Conservation (phyloP, 139 green algal species). For the Picochlorum sp. region DNA sequence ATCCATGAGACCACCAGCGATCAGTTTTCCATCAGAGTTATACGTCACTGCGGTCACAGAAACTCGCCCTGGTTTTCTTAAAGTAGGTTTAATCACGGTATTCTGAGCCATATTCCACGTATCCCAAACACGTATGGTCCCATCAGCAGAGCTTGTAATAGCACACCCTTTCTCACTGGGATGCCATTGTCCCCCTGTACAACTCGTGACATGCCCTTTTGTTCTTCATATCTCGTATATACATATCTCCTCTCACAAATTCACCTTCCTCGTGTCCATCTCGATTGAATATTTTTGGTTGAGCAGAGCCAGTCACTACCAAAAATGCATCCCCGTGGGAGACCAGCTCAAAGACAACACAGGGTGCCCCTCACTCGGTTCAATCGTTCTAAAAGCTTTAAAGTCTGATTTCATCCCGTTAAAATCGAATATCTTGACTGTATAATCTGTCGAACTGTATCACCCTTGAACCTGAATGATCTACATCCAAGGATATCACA, state of each 20-base stretch:
- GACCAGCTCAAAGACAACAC: constrained; percentile 56
- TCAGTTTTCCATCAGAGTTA: constrained; percentile 54
- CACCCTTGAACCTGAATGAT: constrained; percentile 63
- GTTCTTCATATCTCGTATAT: constrained; percentile 88
- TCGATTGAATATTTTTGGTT: constrained; percentile 70
- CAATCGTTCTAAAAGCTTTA: constrained; percentile 61
- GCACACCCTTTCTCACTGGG: constrained; percentile 69
- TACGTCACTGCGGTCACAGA: constrained; percentile 68
- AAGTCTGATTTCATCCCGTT: constrained; percentile 84
- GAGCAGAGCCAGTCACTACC: constrained; percentile 54
- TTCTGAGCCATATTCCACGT: constrained; percentile 66
- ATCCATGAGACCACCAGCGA: constrained; percentile 78
- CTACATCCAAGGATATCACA: constrained; percentile 65
- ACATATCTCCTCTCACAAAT: constrained; percentile 89
- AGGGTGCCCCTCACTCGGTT: constrained; percentile 70
- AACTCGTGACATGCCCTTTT: constrained; percentile 78
- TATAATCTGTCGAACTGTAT: constrained; percentile 72
- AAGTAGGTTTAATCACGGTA: constrained; percentile 80
- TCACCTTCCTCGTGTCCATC: constrained; percentile 70
- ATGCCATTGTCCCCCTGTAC: constrained; percentile 77
- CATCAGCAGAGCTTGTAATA: constrained; percentile 80
- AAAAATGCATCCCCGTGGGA: constrained; percentile 75
- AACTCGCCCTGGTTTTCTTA: constrained; percentile 57
- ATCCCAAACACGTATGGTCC: constrained; percentile 85
- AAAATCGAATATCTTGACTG: constrained; percentile 80